phyloP scores from a whole-genome alignment of 2,329 filamentous ascomycete genomes.

The Claviceps capensis region DNA sequence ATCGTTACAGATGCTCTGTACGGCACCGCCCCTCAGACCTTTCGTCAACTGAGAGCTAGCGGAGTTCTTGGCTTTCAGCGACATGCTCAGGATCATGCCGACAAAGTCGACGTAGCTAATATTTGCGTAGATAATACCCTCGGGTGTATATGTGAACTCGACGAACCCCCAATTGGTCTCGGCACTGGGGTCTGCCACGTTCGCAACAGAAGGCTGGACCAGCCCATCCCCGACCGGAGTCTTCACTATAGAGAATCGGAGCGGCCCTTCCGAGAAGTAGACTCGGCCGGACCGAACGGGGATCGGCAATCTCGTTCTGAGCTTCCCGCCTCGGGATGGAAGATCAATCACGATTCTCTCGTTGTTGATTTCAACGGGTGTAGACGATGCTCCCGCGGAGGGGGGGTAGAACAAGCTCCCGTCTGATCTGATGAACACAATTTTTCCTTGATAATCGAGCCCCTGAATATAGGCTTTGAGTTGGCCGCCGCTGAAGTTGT shows the following conservation, averaged over 20 bases:
- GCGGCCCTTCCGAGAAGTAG: conserved; percentile 29
- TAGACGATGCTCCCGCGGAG: conserved; percentile 18
- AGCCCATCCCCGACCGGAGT: conserved; percentile 20
- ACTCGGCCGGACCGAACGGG: conserved; percentile 28
- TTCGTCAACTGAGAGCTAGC: conserved; percentile 24
- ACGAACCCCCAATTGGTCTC: conserved; percentile 35
- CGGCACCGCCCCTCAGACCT: conserved; percentile 23
- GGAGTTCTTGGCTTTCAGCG: conserved; percentile 20
- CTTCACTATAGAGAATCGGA: conserved; percentile 28
- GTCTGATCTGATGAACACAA: conserved; percentile 30
- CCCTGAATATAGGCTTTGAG: conserved; percentile 34
- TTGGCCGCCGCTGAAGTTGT: conserved; percentile 25
- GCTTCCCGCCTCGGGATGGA: conserved; percentile 21
- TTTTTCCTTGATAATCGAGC: conserved; percentile 22
- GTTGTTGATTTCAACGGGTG: conserved; percentile 23
- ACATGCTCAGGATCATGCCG: conserved; percentile 36
- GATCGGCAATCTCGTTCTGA: conserved; percentile 25
- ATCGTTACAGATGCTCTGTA: conserved; percentile 26
- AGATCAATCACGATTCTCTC: conserved; percentile 29
- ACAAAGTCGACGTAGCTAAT: conserved; percentile 39
- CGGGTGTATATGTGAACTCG: conserved; percentile 30
- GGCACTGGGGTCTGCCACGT: conserved; percentile 28
- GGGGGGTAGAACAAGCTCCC: conserved; percentile 28
- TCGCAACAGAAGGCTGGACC: conserved; percentile 34
- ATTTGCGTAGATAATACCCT: conserved; percentile 30